phyloP scores from a whole-genome alignment of 2,329 filamentous ascomycete species.

The Pseudopyricularia javanii region DNA sequence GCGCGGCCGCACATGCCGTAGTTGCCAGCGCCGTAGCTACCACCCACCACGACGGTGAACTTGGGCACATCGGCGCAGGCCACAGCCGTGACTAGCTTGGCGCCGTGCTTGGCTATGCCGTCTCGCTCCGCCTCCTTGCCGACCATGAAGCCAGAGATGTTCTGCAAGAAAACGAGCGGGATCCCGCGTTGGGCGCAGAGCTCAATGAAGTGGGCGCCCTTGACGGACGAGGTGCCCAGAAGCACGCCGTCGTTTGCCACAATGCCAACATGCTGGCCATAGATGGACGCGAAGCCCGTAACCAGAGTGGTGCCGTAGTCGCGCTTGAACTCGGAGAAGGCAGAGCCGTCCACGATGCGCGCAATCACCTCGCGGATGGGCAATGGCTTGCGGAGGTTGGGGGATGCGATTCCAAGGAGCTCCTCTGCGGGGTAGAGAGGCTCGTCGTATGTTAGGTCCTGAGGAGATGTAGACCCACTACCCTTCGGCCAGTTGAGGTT shows the following conservation, averaged over 20 bases:
- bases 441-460: slow-evolving; percentile 43
- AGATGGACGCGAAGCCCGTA: slow-evolving; percentile 81
- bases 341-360: slow-evolving; percentile 79
- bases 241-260: slow-evolving; percentile 94
- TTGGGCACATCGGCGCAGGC: slow-evolving; percentile 92
- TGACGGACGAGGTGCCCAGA: slow-evolving; percentile 77
- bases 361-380: slow-evolving; percentile 85
- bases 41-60: slow-evolving; percentile 92
- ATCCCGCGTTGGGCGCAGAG: slow-evolving; percentile 83
- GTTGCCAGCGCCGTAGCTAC: slow-evolving; percentile 86
- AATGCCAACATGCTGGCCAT: slow-evolving; percentile 84
- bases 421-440: slow-evolving; percentile 72
- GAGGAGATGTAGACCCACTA: slow-evolving; percentile 14
- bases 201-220: slow-evolving; percentile 94
- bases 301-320: slow-evolving; percentile 82
- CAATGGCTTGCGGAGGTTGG: slow-evolving; percentile 76
- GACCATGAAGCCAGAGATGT: slow-evolving; percentile 98
- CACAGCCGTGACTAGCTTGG: slow-evolving; percentile 91
- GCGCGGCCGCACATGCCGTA: slow-evolving; percentile 98
- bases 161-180: slow-evolving; percentile 86
- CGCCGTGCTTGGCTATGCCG: slow-evolving; percentile 95
- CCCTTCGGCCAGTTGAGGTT: slow-evolving; percentile 74
- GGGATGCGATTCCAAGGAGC: slow-evolving; percentile 77
- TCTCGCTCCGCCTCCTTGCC: slow-evolving; percentile 83
- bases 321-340: slow-evolving; percentile 89